Percentiles rank a stretch among this genome's conserved stretches.
Evolutionary conservation across 306 rosid species (phyloP).

Genomic region (Datisca glomerata): DNA sequence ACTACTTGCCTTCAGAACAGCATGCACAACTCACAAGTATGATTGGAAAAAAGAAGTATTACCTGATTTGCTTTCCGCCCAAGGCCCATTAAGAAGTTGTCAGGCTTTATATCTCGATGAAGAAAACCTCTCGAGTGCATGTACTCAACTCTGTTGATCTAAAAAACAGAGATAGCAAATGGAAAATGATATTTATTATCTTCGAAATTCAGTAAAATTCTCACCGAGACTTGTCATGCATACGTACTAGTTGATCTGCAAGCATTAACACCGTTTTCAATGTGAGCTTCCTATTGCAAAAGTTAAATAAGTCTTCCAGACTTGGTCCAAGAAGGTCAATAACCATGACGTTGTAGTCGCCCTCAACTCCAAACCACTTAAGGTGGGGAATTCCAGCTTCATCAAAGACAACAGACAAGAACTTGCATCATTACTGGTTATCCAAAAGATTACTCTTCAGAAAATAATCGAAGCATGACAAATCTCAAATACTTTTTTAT

Average conservation of each 20-base stretch:
- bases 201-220: slow-evolving; percentile 8
- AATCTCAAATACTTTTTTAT: too few species aligned
- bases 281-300: slow-evolving; percentile 79
- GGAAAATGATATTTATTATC: slow-evolving; percentile 5
- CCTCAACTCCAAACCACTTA: slow-evolving; percentile 98
- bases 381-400: slow-evolving; percentile 97
- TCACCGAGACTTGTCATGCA: slow-evolving; percentile 4
- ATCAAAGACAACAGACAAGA: slow-evolving; percentile 20
- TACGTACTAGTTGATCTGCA: slow-evolving; percentile 94
- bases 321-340: slow-evolving; percentile 99
- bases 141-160: slow-evolving; percentile 98
- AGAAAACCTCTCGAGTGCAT: slow-evolving; percentile 99
- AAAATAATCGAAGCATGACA: too few species aligned
- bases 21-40: background rate
- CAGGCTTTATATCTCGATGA: slow-evolving; percentile 98
- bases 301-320: slow-evolving; percentile 93
- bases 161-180: slow-evolving; percentile 21
- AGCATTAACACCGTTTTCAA: slow-evolving; percentile 95
- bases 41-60: slow-evolving; percentile 3
- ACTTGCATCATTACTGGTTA: too few species aligned
- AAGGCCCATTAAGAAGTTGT: slow-evolving; percentile 95
- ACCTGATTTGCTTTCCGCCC: slow-evolving; percentile 99
- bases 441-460: too few species aligned
- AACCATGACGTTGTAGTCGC: slow-evolving; percentile 92
- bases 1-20: too few species aligned